Evolutionary conservation across 345 rosid species (phyloP).

Genomic region (Mallotus nudiflorus): DNA sequence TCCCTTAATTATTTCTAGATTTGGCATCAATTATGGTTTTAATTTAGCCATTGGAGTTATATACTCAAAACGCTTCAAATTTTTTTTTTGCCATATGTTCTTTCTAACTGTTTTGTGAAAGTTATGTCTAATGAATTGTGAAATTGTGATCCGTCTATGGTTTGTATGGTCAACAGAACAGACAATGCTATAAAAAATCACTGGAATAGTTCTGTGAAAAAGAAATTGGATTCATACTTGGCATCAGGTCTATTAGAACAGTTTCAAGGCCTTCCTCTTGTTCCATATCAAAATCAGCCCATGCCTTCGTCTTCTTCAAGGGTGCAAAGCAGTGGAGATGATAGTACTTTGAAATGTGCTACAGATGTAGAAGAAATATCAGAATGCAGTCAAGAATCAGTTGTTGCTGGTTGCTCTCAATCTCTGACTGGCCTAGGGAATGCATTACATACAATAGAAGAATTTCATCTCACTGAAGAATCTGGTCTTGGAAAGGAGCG

Average conservation of each 20-base stretch:
- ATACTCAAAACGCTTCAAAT: not conserved
- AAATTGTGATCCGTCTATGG: conserved; percentile 14
- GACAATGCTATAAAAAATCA: conserved; percentile 98
- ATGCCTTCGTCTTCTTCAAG: conserved; percentile 57
- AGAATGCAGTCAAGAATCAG: conserved; percentile 88
- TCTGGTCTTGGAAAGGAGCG: conserved; percentile 47
- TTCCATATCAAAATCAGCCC: conserved; percentile 51
- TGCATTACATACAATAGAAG: conserved; percentile 44
- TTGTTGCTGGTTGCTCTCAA: conserved; percentile 55
- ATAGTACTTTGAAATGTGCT: conserved; percentile 49
- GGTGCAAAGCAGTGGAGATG: conserved; percentile 72
- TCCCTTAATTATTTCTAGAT: conserved; percentile 14
- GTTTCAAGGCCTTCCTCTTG: conserved; percentile 61
- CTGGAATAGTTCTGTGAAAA: conserved; percentile 99
- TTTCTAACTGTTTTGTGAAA: not conserved
- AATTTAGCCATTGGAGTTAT: not conserved
- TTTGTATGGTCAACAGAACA: conserved; percentile 66
- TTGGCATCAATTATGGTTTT: conserved; percentile 2
- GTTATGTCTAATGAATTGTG: conserved; percentile 2
- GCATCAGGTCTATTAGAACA: conserved; percentile 90
- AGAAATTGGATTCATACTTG: conserved; percentile 89
- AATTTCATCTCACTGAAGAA: conserved; percentile 49
- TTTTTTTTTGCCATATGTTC: not conserved
- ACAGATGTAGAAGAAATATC: conserved; percentile 73
- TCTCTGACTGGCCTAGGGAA: conserved; percentile 58